These are phyloP conservation scores for Rhynchospora pubera DNA, from an alignment of 176 grass and related monocot species.

Conservation along the genomic window DNA sequence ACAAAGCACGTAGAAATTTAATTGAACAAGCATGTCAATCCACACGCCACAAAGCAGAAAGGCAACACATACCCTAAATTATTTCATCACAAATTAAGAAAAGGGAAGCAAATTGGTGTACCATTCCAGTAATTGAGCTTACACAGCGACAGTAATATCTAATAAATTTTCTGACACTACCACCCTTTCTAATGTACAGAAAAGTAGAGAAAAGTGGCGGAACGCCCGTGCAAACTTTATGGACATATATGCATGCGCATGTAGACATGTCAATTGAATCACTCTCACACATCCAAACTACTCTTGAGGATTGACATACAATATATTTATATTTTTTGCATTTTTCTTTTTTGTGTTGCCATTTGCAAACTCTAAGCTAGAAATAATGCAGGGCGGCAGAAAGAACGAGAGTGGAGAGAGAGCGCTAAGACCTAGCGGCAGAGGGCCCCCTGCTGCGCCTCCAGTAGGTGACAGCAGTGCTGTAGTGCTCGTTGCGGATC, in stretches of 20 bases:
- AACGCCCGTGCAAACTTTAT: not conserved
- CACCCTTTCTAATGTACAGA: constrained; percentile 12
- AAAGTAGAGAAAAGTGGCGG: not conserved
- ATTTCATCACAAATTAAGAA: not conserved
- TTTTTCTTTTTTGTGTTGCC: not conserved
- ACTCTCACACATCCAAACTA: constrained; percentile 10
- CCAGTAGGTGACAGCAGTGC: constrained; percentile 56
- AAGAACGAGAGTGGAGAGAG: constrained; percentile 1
- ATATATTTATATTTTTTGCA: not conserved
- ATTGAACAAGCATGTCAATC: not conserved
- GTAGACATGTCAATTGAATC: not conserved
- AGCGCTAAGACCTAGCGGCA: constrained; percentile 11
- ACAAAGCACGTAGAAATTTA: not conserved
- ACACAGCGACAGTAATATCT: constrained; percentile 11
- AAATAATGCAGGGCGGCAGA: constrained; percentile 15
- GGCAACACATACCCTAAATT: not conserved
- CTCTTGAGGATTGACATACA: not conserved
- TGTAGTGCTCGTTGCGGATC: constrained; percentile 82
- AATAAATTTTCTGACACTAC: constrained; percentile 2
- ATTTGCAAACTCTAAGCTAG: constrained; percentile 18
- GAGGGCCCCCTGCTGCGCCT: constrained; percentile 50
- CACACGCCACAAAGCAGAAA: not conserved
- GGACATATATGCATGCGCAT: constrained; percentile 5
- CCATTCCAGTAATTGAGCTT: constrained; percentile 18
- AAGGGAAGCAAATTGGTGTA: constrained; percentile 8